phyloP scores from a whole-genome alignment of 2,329 filamentous ascomycete genomes.

The Trichoderma koningiopsis region DNA sequence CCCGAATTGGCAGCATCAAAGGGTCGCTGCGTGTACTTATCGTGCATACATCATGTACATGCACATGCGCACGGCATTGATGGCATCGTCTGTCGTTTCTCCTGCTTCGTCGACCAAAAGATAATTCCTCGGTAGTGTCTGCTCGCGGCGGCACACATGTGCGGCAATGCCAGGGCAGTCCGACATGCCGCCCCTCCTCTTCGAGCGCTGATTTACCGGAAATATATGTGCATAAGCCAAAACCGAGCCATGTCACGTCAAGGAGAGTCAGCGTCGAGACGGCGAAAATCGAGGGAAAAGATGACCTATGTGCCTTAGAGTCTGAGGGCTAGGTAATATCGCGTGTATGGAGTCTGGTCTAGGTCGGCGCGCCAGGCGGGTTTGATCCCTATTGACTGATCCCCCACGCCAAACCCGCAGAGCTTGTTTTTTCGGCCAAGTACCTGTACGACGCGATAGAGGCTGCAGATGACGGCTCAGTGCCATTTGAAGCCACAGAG shows the following conservation, averaged over 20 bases:
- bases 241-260: not conserved
- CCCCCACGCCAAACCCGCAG: constrained; percentile 7
- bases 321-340: not conserved
- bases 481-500: not conserved
- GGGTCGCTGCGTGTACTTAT: not conserved
- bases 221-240: not conserved
- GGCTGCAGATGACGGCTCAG: not conserved
- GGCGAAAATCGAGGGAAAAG: not conserved
- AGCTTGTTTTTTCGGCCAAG: not conserved
- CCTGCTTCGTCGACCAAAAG: not conserved
- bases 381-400: constrained; percentile 20
- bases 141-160: not conserved
- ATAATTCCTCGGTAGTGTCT: not conserved
- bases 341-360: not conserved
- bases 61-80: not conserved
- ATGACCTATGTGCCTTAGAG: not conserved
- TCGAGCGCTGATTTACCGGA: not conserved
- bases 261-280: not conserved
- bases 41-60: not conserved
- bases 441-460: not conserved
- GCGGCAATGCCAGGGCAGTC: not conserved
- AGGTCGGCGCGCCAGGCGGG: constrained; percentile 12
- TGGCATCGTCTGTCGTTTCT: not conserved
- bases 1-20: not conserved
- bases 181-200: not conserved